Evolutionary conservation across 306 rosid genomes (phyloP), one percentile per base, ranked within the genome.

Genomic region (Dryas drummondii): DNA sequence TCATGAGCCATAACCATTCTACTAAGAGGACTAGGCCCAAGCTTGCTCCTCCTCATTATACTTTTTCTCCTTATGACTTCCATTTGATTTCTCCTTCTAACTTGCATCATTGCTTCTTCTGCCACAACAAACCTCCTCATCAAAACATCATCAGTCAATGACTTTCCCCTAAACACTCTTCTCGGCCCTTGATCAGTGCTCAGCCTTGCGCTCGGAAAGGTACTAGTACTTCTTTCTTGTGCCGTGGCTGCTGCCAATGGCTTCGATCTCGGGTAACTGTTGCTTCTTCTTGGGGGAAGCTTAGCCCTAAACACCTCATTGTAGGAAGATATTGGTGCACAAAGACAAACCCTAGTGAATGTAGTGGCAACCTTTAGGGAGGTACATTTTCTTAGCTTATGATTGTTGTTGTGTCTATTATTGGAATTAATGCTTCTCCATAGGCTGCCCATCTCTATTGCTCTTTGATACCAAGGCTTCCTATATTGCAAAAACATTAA

Each of bases 101-200:
- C 79, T n/a, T 94, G 96, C 96, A 88, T 88, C 98, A 88, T 94
- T 19, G 98, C 98, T 72, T 91, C 97, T 82, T 94, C 98, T 86
- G 87, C 96, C 51, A 90, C 82, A 5, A 94, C 96, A 83, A 94
- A 94, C 56, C 97, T 82, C 40, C 96, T 87, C 98, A 94, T 94
- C 55, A 91, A 84, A 65, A 91, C 98, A 78, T 94, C 97, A 56
- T 94, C 98, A 0, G 86, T 94, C 83, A 94, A 81, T 4, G 98
- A 94, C 56, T 91, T 94, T 2, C 98, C 98, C 27, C 98, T 79
- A 72, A 94, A 94, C 4, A 91, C 89, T 58, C 88, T 82, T 60
- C 97, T 84, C 52, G 86, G 88, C 3, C 66, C 66, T 60, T 37
- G 75, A 66, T 88, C 98, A 1, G 81, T 84, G 80, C 97, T 90